A percentile compares a stretch with the other conserved stretches of the same genome.
Conservation (phyloP, 495 filamentous ascomycete genomes). For the Immersiella caudata region DNA sequence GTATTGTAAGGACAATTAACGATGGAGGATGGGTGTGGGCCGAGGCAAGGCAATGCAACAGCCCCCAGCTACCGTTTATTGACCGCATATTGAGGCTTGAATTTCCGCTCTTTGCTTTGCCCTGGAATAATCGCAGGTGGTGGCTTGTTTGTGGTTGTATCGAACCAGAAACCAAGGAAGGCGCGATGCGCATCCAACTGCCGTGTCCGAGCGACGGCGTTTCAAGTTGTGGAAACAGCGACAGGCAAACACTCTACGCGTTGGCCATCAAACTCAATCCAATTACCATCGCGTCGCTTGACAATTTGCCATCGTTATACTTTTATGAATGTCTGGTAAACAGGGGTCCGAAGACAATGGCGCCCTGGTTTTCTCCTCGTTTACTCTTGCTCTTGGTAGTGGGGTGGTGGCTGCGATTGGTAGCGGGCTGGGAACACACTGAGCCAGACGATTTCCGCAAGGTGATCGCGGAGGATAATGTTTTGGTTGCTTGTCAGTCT, state of each 20-base stretch:
- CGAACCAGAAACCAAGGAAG: neutral
- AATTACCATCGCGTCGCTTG: neutral
- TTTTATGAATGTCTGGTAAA: neutral
- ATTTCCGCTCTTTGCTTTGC: neutral
- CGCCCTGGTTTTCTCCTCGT: no score
- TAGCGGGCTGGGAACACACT: neutral
- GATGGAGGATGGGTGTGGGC: no score
- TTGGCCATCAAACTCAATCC: neutral
- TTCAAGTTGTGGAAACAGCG: neutral
- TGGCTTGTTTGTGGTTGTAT: neutral
- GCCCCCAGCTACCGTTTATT: neutral
- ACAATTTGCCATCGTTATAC: neutral
- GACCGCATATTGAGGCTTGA: neutral
- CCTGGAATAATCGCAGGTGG: neutral
- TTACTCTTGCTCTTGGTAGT: neutral
- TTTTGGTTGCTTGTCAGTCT: constrained; percentile 15
- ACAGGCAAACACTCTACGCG: neutral
- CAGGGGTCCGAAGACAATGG: no score
- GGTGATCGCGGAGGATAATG: constrained; percentile 3
- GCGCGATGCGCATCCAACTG: neutral
- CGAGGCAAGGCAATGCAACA: no score
- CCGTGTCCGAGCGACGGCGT: neutral
- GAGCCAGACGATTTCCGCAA: neutral
- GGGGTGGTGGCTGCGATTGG: neutral
- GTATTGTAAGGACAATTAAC: no score